Percentiles rank a stretch among this genome's conserved stretches.
Conservation (phyloP, 345 rosid genomes). For the Cardamine occulta region DNA sequence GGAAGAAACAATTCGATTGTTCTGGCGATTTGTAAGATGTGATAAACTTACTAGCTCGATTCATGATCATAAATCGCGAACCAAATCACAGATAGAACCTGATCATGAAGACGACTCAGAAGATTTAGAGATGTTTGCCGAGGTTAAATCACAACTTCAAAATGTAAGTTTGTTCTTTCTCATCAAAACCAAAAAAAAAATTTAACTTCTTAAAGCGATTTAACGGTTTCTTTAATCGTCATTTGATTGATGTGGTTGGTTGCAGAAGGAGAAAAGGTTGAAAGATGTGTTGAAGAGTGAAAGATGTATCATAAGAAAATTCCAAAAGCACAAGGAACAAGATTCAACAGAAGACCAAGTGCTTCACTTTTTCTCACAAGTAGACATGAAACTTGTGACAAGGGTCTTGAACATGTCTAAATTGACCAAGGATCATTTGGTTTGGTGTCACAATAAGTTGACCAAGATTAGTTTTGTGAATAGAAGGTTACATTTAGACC, state of each 20-base stretch:
- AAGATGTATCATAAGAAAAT: slow-evolving; percentile 60
- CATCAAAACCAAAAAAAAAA: slow-evolving; percentile 12
- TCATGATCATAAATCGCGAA: slow-evolving; percentile 47
- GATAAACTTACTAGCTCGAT: slow-evolving; percentile 61
- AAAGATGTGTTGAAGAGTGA: slow-evolving; percentile 64
- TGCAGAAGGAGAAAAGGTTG: slow-evolving; percentile 75
- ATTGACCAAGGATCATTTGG: slow-evolving; percentile 68
- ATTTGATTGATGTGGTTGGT: slow-evolving; percentile 12
- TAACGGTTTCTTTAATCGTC: neutral
- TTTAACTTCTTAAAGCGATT: neutral
- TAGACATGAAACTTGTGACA: slow-evolving; percentile 84
- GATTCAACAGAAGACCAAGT: slow-evolving; percentile 55
- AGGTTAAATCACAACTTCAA: slow-evolving; percentile 60
- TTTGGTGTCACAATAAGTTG: slow-evolving; percentile 79
- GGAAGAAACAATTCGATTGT: slow-evolving; percentile 90
- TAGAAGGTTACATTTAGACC: slow-evolving; percentile 74
- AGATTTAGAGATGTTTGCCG: slow-evolving; percentile 52
- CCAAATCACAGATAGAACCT: slow-evolving; percentile 63
- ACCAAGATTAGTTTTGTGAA: slow-evolving; percentile 64
- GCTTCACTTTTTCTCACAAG: slow-evolving; percentile 82
- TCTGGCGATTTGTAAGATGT: slow-evolving; percentile 79
- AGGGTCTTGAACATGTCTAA: slow-evolving; percentile 86
- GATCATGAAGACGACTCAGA: slow-evolving; percentile 56
- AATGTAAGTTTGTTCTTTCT: slow-evolving; percentile 51
- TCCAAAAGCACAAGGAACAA: slow-evolving; percentile 56